Base-by-base conservation (phyloP, 2,329 filamentous ascomycete genomes). In the Diaporthe batatas region DNA sequence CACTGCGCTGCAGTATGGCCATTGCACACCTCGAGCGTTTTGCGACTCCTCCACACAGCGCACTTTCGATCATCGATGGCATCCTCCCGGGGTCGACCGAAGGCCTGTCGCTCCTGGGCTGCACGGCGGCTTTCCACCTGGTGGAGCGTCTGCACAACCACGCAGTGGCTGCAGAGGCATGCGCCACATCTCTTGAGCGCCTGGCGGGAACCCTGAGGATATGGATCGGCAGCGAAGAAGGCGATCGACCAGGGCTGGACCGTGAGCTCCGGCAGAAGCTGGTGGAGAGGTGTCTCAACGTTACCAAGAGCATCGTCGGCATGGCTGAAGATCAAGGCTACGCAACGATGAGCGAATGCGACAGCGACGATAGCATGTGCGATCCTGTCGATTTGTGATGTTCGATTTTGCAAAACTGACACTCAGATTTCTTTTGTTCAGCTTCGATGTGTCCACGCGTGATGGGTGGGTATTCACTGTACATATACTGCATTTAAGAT, bases 271-370 rank as follows among this genome's bases (percentile, higher is more conserved):
- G 89, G 72, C 84, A 85, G 71, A 83, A 83, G 75, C 85, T 91
- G 76, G 86, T 91, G 4, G 85, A 88, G 65, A 83, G 85, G 68
- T 92, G 90, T 74, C 79, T 91, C 23, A 77, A 80, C 14, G 85
- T 91, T 47, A 89, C 87, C 18, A 90, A 89, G 78, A 85, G 82
- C 65, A 82, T 89, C 49, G 85, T 91, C 10, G 89, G 90, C 11
- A 91, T 91, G 86, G 87, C 90, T 72, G 81, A 83, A 16, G 90
- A 91, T 76, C 86, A 87, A 1, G 90, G 90, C 10, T 91, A 91
- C 79, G 89, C 85, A 62, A 90, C 85, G 75, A 87, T 89, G 84
- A 87, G 84, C 73, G 88, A 89, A 55, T 82, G 82, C 65, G 86
- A 86, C 55, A 83, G 81, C 32, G 79, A 78, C 14, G 76, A 77